These are phyloP conservation scores for Sphaerostilbella broomeana DNA, from an alignment of 2,329 filamentous ascomycete genomes.

Conservation along the genomic window DNA sequence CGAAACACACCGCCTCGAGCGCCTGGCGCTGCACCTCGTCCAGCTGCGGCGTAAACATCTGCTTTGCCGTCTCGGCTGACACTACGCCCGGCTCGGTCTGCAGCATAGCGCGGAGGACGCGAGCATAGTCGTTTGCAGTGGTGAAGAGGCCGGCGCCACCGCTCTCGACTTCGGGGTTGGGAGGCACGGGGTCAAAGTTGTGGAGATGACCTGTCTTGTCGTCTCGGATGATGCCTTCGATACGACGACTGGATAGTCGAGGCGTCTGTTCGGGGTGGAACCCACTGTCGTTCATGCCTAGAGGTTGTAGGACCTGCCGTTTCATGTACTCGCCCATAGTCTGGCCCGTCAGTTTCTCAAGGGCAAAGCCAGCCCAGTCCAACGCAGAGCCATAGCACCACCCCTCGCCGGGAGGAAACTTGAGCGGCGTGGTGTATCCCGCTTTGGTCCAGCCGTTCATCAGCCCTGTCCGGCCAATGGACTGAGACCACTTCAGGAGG, in stretches of 20 bases:
- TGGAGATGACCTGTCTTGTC: slow-evolving; percentile 7
- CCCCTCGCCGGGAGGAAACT: slow-evolving; percentile 38
- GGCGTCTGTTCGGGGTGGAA: slow-evolving; percentile 30
- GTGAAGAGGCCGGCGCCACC: slow-evolving; percentile 39
- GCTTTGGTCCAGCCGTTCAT: slow-evolving; percentile 28
- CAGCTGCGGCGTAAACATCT: slow-evolving; percentile 38
- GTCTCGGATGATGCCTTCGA: slow-evolving; percentile 18
- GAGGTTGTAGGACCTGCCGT: slow-evolving; percentile 29
- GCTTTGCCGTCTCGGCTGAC: slow-evolving; percentile 21
- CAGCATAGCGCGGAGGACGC: slow-evolving; percentile 30
- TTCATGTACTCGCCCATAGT: slow-evolving; percentile 33
- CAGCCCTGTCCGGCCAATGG: slow-evolving; percentile 26
- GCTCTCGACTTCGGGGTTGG: slow-evolving; percentile 31
- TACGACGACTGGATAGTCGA: slow-evolving; percentile 17
- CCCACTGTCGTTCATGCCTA: slow-evolving; percentile 31
- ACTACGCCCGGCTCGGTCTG: slow-evolving; percentile 23
- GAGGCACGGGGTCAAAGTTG: slow-evolving; percentile 12
- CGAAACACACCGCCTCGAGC: slow-evolving; percentile 18
- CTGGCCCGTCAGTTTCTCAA: slow-evolving; percentile 35
- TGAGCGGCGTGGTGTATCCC: slow-evolving; percentile 36
- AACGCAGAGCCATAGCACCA: slow-evolving; percentile 43
- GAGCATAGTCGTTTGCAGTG: slow-evolving; percentile 34
- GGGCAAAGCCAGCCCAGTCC: slow-evolving; percentile 42
- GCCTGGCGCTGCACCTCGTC: slow-evolving; percentile 21
- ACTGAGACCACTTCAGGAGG: slow-evolving; percentile 33